A percentile compares a stretch with the other conserved stretches of the same genome.
These are phyloP conservation scores for Dactylonectria estremocensis DNA, from an alignment of 2,329 filamentous ascomycete species.

Conservation along the genomic window DNA sequence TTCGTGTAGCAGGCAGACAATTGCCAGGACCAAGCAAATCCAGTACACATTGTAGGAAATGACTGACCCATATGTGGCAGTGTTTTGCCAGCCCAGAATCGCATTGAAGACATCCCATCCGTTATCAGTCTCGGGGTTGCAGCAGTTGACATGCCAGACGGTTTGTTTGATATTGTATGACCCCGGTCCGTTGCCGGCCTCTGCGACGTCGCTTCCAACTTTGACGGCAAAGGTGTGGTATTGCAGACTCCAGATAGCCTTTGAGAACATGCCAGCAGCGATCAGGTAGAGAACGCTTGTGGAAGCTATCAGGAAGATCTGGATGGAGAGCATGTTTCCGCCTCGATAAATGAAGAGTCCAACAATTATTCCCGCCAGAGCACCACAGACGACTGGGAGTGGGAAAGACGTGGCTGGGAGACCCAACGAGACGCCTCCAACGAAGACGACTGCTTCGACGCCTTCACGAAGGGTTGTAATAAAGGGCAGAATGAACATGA, in stretches of 20 bases:
- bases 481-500: constrained; percentile 84
- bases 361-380: constrained; percentile 73
- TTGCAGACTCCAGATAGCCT: constrained; percentile 81
- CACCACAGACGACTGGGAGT: constrained; percentile 76
- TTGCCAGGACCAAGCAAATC: constrained; percentile 60
- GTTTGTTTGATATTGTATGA: constrained; percentile 83
- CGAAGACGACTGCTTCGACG: constrained; percentile 84
- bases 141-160: constrained; percentile 87
- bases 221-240: constrained; percentile 68
- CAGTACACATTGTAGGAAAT: constrained; percentile 91
- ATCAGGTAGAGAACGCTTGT: constrained; percentile 88
- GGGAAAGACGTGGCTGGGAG: constrained; percentile 79
- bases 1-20: constrained; percentile 48
- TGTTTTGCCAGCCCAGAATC: constrained; percentile 85
- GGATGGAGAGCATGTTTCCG: constrained; percentile 56
- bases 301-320: constrained; percentile 82
- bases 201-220: constrained; percentile 69
- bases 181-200: constrained; percentile 72
- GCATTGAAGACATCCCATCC: constrained; percentile 83
- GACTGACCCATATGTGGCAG: constrained; percentile 87
- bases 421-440: constrained; percentile 81
- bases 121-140: constrained; percentile 74
- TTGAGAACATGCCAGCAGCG: constrained; percentile 84
- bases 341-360: constrained; percentile 78
- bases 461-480: constrained; percentile 84